phyloP scores from a whole-genome alignment of 768 basidiomycete genomes.

The Kwoniella dendrophila region DNA sequence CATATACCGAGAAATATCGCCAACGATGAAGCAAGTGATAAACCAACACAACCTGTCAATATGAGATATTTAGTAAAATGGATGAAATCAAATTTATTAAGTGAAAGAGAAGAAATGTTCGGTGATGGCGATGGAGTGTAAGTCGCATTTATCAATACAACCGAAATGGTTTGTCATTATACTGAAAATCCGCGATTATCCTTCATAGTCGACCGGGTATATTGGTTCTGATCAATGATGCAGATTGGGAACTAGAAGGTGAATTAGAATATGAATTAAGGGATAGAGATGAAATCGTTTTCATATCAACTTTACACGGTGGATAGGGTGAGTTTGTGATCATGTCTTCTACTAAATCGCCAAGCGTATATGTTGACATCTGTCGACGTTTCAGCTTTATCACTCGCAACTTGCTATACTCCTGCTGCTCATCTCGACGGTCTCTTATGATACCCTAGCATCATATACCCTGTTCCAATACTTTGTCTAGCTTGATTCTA shows the following conservation, averaged over 20 bases:
- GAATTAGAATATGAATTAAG: conserved; percentile 81
- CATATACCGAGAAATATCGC: conserved; percentile 36
- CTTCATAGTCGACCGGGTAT: conserved; percentile 94
- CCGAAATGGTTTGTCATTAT: background rate
- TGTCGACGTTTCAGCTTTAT: background rate
- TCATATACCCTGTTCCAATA: background rate
- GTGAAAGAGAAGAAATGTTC: conserved; percentile 85
- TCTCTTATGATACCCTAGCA: conserved; percentile 4
- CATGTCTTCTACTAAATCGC: background rate
- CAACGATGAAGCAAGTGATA: background rate
- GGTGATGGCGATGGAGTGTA: conserved; percentile 84
- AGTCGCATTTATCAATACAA: conserved; percentile 29
- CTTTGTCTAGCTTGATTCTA: no score
- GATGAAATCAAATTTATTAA: conserved; percentile 74
- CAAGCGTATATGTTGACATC: background rate
- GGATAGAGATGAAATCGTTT: conserved; percentile 84
- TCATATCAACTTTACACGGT: conserved; percentile 94
- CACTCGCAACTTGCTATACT: no score
- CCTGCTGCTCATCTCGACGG: no score
- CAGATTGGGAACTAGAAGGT: conserved; percentile 96
- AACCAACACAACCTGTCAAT: conserved; percentile 59
- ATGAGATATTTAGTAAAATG: conserved; percentile 76
- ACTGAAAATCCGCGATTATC: no score
- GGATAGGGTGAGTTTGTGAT: conserved; percentile 60
- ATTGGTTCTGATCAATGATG: conserved; percentile 92